A percentile compares a stretch with the other conserved stretches of the same genome.
Evolutionary conservation across 2,329 filamentous ascomycete species (phyloP).

Genomic region (Fusarium devonianum): DNA sequence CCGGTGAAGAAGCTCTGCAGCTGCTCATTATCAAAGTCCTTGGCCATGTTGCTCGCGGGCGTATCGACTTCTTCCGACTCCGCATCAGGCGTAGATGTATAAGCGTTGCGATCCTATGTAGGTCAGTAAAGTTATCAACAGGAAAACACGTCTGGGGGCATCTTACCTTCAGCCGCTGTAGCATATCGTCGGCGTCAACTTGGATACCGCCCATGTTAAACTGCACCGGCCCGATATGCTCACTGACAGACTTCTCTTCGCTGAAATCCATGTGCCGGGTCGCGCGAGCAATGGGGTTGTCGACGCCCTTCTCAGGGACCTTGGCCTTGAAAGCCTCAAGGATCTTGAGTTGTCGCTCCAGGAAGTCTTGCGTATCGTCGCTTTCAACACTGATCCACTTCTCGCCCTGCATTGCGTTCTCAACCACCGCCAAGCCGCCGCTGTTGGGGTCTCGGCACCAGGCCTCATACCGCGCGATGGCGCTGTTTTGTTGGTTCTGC

Average conservation of each 20-base stretch:
- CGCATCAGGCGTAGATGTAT: conserved; percentile 55
- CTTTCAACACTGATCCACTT: conserved; percentile 47
- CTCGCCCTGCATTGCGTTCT: conserved; percentile 50
- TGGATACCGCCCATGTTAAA: conserved; percentile 99
- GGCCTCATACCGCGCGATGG: conserved; percentile 78
- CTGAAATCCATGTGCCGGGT: conserved; percentile 44
- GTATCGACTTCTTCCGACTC: conserved; percentile 49
- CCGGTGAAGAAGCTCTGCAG: conserved; percentile 67
- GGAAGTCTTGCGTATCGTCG: conserved; percentile 78
- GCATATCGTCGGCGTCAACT: conserved; percentile 92
- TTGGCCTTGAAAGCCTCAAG: conserved; percentile 72
- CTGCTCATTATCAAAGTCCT: conserved; percentile 60
- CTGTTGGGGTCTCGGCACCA: conserved; percentile 78
- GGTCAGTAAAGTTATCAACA: conserved; percentile 29
- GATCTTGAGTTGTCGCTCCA: conserved; percentile 75
- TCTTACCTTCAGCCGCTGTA: conserved; percentile 81
- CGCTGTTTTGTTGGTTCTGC: conserved; percentile 56
- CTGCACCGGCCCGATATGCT: conserved; percentile 92
- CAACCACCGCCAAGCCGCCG: conserved; percentile 57
- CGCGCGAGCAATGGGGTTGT: conserved; percentile 34
- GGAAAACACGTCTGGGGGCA: neutral
- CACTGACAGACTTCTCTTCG: conserved; percentile 63
- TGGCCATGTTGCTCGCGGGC: conserved; percentile 52
- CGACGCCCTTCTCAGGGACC: conserved; percentile 54
- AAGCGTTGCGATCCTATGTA: conserved; percentile 63